Conservation (phyloP, 2,329 filamentous ascomycete genomes). For the Fragosphaeria purpurea region DNA sequence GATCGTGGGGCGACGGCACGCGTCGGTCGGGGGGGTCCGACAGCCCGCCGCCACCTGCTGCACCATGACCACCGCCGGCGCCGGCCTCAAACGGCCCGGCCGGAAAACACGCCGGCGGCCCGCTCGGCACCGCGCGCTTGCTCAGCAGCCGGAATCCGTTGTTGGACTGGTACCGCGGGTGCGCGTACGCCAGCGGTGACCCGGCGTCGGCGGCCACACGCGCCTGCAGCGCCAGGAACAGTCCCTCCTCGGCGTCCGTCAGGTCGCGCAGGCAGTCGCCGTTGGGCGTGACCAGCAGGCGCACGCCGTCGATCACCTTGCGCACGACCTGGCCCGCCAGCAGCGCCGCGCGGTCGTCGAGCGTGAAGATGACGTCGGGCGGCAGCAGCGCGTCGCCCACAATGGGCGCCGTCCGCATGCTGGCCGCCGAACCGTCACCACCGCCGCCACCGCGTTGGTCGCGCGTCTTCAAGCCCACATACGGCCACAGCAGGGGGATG, state of each 20-base stretch:
- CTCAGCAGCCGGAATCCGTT: conserved; percentile 54
- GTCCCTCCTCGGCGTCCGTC: conserved; percentile 56
- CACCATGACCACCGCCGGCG: neutral
- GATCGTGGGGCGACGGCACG: conserved; percentile 42
- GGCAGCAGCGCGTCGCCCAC: conserved; percentile 16
- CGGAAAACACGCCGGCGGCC: conserved; percentile 52
- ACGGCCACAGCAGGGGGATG: conserved; percentile 4
- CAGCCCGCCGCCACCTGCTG: too few species aligned
- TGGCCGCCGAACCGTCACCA: neutral
- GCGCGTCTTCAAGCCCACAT: neutral
- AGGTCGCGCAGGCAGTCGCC: conserved; percentile 69
- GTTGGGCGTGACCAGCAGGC: conserved; percentile 64
- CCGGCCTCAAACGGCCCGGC: conserved; percentile 11
- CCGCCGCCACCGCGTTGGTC: too few species aligned
- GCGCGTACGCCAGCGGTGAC: conserved; percentile 46
- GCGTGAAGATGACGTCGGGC: conserved; percentile 37
- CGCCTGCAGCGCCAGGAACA: conserved; percentile 59
- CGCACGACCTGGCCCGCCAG: conserved; percentile 48
- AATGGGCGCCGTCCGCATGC: conserved; percentile 1
- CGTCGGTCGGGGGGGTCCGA: too few species aligned
- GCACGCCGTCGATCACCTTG: conserved; percentile 53
- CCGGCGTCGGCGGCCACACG: conserved; percentile 39
- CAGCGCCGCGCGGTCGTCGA: conserved; percentile 45
- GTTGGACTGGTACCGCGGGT: conserved; percentile 42
- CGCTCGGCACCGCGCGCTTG: conserved; percentile 55